These are phyloP conservation scores for Colletotrichum tropicicola DNA, from an alignment of 2,329 filamentous ascomycete species.

Conservation along the genomic window DNA sequence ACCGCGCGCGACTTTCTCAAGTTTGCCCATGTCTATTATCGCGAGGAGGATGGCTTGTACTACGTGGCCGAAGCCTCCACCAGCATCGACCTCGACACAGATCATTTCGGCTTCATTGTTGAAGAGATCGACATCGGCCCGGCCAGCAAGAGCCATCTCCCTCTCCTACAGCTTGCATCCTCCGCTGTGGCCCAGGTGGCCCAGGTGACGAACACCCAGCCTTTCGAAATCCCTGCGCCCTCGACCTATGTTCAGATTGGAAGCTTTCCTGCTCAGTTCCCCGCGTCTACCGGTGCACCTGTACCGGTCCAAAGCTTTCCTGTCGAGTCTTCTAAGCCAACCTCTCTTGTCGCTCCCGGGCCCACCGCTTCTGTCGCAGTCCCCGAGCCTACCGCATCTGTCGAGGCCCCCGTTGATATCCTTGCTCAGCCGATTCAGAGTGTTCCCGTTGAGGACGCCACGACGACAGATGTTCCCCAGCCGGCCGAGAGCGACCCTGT, in stretches of 20 bases:
- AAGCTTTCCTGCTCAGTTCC: no score
- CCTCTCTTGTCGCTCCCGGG: no score
- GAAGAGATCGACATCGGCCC: neutral
- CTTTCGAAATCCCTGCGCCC: neutral
- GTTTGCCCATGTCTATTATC: slow-evolving; percentile 34
- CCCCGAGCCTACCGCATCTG: neutral
- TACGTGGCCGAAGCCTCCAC: neutral
- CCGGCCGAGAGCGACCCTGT: neutral
- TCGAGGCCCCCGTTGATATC: neutral
- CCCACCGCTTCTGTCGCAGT: no score
- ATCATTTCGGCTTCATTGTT: neutral
- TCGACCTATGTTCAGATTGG: no score
- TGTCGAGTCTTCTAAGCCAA: no score
- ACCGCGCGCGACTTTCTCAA: slow-evolving; percentile 32
- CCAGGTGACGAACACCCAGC: neutral
- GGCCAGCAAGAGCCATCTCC: neutral
- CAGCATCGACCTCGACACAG: neutral
- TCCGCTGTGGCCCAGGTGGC: neutral
- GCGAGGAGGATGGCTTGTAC: neutral
- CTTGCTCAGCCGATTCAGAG: neutral
- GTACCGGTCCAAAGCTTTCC: no score
- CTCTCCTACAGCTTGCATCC: neutral
- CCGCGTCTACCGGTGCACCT: no score
- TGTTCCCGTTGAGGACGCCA: neutral
- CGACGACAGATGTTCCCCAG: neutral